Base-by-base conservation (phyloP, 75 land plant species). In the Cupressus sempervirens region DNA sequence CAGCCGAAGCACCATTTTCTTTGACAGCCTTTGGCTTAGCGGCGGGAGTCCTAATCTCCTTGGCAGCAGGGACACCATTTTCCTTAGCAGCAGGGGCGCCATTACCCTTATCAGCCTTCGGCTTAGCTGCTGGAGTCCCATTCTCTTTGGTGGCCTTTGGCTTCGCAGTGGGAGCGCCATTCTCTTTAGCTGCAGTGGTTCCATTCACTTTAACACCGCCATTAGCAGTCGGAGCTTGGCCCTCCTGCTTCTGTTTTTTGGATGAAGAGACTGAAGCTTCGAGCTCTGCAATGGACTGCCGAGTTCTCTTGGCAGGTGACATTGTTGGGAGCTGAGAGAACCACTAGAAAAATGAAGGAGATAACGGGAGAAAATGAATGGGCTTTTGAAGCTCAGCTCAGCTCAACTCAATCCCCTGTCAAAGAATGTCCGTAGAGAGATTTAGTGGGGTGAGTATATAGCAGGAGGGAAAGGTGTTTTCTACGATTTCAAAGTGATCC, bases 301-400 rank as follows among this genome's bases (percentile, higher is more conserved):
- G 48, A 15, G 81, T 43, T 79, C 81, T 40, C 81, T 79, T 79
- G 23, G 81, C 81, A 23, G 81, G 81, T 40, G 81, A 36, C 81
- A 79, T 79, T 79, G 11, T 43, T 9, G 45, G 41, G 81, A 7
- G 29, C 29, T 9, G 29, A 40, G 45, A 79, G 48, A 79, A 41
- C 81, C 81, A 46, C 67, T 62, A 5, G 26, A 23, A 62, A 62
- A 62, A 62, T 62, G 67, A n/a, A 20, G 26, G 4, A 72, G 8
- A 72, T 2, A 2, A 13, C 12, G 12, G 32, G 30, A 11, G 29
- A 7, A n/a, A 68, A 68, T 29, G 30, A 68, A 68, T n/a, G 35
- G 74, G 74, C 35, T 72, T 15, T 29, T 3, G 4, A 32, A 30
- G 36, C 32, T 67, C 72, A 7, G 32, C 30, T 67, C 70, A n/a